These are phyloP conservation scores for Calendula officinalis DNA, from an alignment of 129 eudicot species.

Conservation along the genomic window DNA sequence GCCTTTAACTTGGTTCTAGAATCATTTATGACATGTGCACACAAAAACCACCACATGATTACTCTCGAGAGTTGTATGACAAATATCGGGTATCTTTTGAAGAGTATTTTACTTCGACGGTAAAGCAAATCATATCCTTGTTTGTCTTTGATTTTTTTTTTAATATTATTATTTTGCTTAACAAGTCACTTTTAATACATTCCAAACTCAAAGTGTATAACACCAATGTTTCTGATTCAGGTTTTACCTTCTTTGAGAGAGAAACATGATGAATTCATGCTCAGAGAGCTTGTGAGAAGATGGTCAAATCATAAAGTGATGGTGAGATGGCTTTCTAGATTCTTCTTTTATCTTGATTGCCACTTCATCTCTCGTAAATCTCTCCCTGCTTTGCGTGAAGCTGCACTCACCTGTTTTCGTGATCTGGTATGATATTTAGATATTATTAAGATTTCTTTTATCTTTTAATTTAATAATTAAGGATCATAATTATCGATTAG, in stretches of 20 bases:
- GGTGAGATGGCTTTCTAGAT: conserved; percentile 95
- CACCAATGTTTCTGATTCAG: conserved; percentile 38
- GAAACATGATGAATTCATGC: conserved; percentile 90
- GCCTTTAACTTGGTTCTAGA: conserved; percentile 41
- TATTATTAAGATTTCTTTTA: too few relatives aligned
- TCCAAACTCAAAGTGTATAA: too few relatives aligned
- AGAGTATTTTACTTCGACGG: conserved; percentile 75
- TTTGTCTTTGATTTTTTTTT: conserved; percentile 12
- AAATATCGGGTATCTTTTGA: conserved; percentile 76
- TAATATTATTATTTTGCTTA: too few relatives aligned
- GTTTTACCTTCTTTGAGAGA: conserved; percentile 81
- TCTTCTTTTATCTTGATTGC: conserved; percentile 90
- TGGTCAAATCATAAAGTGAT: conserved; percentile 94
- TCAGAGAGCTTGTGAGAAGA: conserved; percentile 89
- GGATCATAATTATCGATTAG: too few relatives aligned
- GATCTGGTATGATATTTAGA: conserved; percentile 96
- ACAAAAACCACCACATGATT: conserved; percentile 90
- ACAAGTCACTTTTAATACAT: too few relatives aligned
- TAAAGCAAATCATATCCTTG: conserved; percentile 32
- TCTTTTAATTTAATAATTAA: too few relatives aligned
- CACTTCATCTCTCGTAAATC: conserved; percentile 83
- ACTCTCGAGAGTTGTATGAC: conserved; percentile 84
- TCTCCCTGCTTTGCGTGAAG: conserved; percentile 87
- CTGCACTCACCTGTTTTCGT: conserved; percentile 86
- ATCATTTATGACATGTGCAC: conserved; percentile 93